Conservation (phyloP, 1,139 yeast genomes). For the Candida buenavistaensis region DNA sequence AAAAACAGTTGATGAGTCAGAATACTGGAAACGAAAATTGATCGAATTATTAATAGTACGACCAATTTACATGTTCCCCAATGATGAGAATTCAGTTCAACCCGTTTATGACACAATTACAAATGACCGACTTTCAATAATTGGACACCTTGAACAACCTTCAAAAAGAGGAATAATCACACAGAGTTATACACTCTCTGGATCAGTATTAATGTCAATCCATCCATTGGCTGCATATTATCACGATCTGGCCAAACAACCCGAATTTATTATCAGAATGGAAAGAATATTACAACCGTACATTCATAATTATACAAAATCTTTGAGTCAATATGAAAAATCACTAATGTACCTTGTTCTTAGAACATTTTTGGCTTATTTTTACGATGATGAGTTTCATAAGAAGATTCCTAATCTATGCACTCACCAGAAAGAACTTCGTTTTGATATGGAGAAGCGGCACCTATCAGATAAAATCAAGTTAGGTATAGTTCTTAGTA, state of each 20-base stretch:
- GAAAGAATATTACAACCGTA: constrained; percentile 7
- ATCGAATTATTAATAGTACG: constrained; percentile 4
- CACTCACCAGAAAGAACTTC: constrained; percentile 12
- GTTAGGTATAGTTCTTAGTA: constrained; percentile 4
- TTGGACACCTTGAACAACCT: constrained; percentile 13
- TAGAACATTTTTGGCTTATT: constrained; percentile 9
- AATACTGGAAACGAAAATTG: constrained; percentile 10
- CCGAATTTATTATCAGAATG: constrained; percentile 5
- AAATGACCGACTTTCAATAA: constrained; percentile 10
- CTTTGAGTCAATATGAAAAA: background rate
- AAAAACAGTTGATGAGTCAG: constrained; percentile 5
- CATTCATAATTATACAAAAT: background rate
- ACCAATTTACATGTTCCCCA: constrained; percentile 12
- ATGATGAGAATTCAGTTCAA: constrained; percentile 13
- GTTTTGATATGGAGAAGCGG: constrained; percentile 8
- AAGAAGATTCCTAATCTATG: constrained; percentile 12
- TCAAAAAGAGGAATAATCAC: constrained; percentile 13
- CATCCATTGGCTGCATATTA: constrained; percentile 7
- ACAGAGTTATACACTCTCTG: constrained; percentile 4
- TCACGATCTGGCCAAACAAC: constrained; percentile 2
- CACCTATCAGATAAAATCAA: constrained; percentile 7
- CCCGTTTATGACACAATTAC: constrained; percentile 11
- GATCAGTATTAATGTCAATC: constrained; percentile 9
- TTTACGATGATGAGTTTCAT: constrained; percentile 10
- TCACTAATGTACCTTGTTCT: constrained; percentile 5